Base-by-base conservation (phyloP, 225 moss, liverwort and hornwort genomes). In the Polytrichum commune region DNA sequence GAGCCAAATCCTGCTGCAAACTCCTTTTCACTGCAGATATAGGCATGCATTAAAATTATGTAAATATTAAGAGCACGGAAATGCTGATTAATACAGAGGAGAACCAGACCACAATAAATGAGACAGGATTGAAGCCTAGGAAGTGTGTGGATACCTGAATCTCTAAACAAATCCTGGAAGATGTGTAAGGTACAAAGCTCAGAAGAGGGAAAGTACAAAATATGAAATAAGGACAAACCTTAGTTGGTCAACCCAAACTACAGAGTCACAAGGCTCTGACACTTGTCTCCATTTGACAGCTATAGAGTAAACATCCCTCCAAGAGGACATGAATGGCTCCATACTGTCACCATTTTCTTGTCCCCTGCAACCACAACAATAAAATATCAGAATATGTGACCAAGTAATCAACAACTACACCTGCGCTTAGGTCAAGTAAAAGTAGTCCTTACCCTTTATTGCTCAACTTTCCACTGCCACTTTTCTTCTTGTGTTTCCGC, bases 221-320 rank as follows among this genome's bases (percentile, higher is more conserved):
- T 16, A 13, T 46, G 46, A 46, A 46, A 46, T 46, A 58, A 58
- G 58, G 38, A 53, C 67, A 54, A 76, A 90, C 93, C 91, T 93
- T 68, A 93, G 81, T 80, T 76, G 86, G 72, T 93, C 93, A 79
- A 93, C 88, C 93, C 93, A 93, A 33, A 93, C 88, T 38, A 93
- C 93, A n/a, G 93, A 91, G 80, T 93, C 93, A 77, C 93, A 93
- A 81, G 93, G 93, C 78, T 93, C 93, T 66, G 93, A 91, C 73
- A 80, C 65, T 75, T 93, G 93, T 72, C 93, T 82, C 93, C 93
- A 93, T 73, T 83, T 93, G 62, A 93, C 93, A 81, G 79, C 91
- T 81, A 91, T 75, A 18, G 88, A 84, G 78, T 88, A 91, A 55
- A 93, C 81, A 68, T 93, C 93, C 54, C 91, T 85, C 93, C 93